Evolutionary conservation across 2,329 filamentous ascomycete genomes (phyloP).

Genomic region (Didymella pinodella): DNA sequence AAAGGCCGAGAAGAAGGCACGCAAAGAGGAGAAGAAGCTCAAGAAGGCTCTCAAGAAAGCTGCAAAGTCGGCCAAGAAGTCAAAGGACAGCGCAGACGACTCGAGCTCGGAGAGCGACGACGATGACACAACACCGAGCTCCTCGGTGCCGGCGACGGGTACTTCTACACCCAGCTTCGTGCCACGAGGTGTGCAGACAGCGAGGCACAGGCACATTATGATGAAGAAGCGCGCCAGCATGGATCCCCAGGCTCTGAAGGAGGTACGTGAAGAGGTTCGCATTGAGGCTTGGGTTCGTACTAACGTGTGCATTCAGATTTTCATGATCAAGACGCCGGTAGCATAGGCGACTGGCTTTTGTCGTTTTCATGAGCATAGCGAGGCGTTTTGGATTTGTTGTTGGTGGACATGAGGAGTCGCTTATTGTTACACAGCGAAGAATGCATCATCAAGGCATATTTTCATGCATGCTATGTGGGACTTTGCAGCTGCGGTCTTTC

Average conservation of each 20-base stretch:
- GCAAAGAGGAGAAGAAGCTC: slow-evolving; percentile 55
- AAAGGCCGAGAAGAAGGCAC: slow-evolving; percentile 55
- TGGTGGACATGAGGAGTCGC: background rate
- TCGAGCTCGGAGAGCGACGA: slow-evolving; percentile 40
- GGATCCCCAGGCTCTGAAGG: slow-evolving; percentile 83
- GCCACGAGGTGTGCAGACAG: slow-evolving; percentile 71
- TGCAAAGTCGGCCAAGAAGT: slow-evolving; percentile 52
- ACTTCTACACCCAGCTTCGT: slow-evolving; percentile 57
- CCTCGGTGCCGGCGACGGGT: slow-evolving; percentile 49
- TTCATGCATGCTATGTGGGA: background rate
- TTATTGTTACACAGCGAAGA: background rate
- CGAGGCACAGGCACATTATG: slow-evolving; percentile 82
- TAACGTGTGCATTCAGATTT: slow-evolving; percentile 39
- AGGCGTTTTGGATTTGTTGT: slow-evolving; percentile 34
- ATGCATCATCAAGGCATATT: background rate
- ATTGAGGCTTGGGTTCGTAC: background rate
- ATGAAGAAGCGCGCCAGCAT: slow-evolving; percentile 86
- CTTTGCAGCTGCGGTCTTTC: background rate
- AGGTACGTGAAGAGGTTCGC: slow-evolving; percentile 63
- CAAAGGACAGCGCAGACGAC: slow-evolving; percentile 34
- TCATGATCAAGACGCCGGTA: slow-evolving; percentile 49
- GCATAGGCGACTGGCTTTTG: background rate
- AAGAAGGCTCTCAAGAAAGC: slow-evolving; percentile 60
- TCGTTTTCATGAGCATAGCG: slow-evolving; percentile 39
- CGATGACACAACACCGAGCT: slow-evolving; percentile 41